Conservation (phyloP, 495 filamentous ascomycete species). For the Hyphodiscus hymeniophilus region DNA sequence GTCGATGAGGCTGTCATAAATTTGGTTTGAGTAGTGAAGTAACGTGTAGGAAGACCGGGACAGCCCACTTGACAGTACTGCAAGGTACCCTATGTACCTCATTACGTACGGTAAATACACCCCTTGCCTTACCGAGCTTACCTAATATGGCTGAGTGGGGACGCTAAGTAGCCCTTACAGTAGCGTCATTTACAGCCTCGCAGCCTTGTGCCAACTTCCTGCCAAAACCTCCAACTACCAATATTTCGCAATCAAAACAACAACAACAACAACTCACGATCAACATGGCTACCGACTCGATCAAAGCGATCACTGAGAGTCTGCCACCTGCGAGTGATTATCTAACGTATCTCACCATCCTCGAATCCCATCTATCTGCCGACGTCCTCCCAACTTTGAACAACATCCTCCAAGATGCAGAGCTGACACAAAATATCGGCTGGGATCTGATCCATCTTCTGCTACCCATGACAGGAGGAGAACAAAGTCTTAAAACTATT, state of each 20-base stretch:
- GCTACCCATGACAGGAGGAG: slow-evolving; percentile 64
- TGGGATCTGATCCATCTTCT: slow-evolving; percentile 92
- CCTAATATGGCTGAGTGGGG: no score
- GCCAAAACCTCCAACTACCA: background rate
- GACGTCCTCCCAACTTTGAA: slow-evolving; percentile 70
- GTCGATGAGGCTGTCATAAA: no score
- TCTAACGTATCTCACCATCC: slow-evolving; percentile 79
- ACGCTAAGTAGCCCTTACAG: background rate
- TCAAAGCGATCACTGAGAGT: slow-evolving; percentile 34
- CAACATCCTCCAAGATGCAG: slow-evolving; percentile 71
- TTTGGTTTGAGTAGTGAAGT: no score
- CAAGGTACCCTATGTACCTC: no score
- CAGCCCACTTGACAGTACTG: no score
- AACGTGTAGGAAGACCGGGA: no score
- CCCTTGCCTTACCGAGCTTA: no score
- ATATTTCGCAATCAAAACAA: background rate
- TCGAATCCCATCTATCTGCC: slow-evolving; percentile 77
- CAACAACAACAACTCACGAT: background rate
- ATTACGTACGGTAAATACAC: no score
- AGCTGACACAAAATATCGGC: slow-evolving; percentile 82
- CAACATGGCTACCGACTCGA: slow-evolving; percentile 24
- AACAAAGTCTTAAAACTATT: slow-evolving; percentile 63
- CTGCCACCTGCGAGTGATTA: slow-evolving; percentile 68
- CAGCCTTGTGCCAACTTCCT: background rate
- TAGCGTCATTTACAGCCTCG: background rate